These are phyloP conservation scores for Fusarium subtropicale DNA, from an alignment of 2,329 filamentous ascomycete genomes.

Conservation along the genomic window DNA sequence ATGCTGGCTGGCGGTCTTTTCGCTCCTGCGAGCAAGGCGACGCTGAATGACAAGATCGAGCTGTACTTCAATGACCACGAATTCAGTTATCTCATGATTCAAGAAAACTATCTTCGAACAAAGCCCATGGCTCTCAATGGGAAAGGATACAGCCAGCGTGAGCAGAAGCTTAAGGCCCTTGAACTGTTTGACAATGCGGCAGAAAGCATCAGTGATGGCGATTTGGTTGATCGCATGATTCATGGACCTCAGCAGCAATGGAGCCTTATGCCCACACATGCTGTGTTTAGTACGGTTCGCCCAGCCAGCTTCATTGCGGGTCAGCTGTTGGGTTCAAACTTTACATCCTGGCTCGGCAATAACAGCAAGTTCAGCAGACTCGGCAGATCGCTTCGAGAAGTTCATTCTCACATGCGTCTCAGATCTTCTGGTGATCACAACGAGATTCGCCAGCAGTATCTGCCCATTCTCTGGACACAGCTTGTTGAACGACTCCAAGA, in stretches of 20 bases:
- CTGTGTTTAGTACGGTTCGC: constrained; percentile 92
- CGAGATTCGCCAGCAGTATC: constrained; percentile 93
- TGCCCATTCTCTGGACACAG: constrained; percentile 87
- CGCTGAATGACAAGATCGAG: constrained; percentile 97
- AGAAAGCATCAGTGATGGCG: constrained; percentile 96
- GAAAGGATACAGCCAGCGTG: constrained; percentile 68
- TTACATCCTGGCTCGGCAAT: constrained; percentile 94
- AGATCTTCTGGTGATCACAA: constrained; percentile 90
- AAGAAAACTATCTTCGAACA: constrained; percentile 94
- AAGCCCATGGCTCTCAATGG: constrained; percentile 75
- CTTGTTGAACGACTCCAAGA: constrained; percentile 78
- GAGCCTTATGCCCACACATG: constrained; percentile 97
- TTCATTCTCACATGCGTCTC: constrained; percentile 97
- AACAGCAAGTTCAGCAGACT: constrained; percentile 88
- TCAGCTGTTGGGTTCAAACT: constrained; percentile 77
- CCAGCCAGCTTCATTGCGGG: constrained; percentile 90
- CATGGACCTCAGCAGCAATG: constrained; percentile 98
- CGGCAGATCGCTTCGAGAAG: constrained; percentile 85
- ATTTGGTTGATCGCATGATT: constrained; percentile 97
- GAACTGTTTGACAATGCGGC: constrained; percentile 89
- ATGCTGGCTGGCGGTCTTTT: constrained; percentile 91
- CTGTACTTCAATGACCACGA: constrained; percentile 99
- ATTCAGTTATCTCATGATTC: constrained; percentile 96
- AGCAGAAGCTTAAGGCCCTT: constrained; percentile 82
- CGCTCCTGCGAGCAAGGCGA: constrained; percentile 81